Percentiles rank a stretch among this genome's conserved stretches.
Conservation (phyloP, 306 rosid genomes). For the Erythrophleum fordii region DNA sequence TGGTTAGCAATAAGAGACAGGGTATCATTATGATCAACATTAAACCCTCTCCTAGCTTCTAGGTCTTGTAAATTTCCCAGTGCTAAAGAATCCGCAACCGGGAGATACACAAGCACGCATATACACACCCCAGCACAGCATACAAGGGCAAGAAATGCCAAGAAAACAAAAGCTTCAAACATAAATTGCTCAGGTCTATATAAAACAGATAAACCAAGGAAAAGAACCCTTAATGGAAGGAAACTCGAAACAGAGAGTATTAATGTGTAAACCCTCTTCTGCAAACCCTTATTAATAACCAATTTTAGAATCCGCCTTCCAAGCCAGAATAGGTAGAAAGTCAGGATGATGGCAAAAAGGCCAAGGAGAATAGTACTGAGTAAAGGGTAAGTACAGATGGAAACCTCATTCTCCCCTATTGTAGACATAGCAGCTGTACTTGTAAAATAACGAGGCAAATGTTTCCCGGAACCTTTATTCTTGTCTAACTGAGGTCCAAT, state of each 20-base stretch:
- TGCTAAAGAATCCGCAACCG: slow-evolving; percentile 90
- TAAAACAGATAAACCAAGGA: slow-evolving; percentile 90
- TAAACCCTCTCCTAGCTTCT: slow-evolving; percentile 70
- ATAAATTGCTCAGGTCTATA: slow-evolving; percentile 68
- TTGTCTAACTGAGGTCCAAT: slow-evolving; percentile 67
- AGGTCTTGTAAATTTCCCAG: slow-evolving; percentile 81
- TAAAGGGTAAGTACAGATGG: slow-evolving; percentile 93
- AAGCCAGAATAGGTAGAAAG: slow-evolving; percentile 88
- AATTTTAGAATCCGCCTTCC: slow-evolving; percentile 91
- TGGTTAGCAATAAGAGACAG: slow-evolving; percentile 82
- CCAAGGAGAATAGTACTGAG: slow-evolving; percentile 84
- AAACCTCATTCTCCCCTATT: slow-evolving; percentile 45
- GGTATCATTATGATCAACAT: slow-evolving; percentile 67
- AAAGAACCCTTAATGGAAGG: slow-evolving; percentile 87
- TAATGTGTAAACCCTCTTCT: slow-evolving; percentile 90
- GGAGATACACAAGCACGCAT: slow-evolving; percentile 89
- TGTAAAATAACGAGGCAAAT: slow-evolving; percentile 72
- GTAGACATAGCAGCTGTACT: slow-evolving; percentile 46
- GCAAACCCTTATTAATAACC: slow-evolving; percentile 96
- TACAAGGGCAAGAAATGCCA: slow-evolving; percentile 88
- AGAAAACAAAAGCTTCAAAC: slow-evolving; percentile 84
- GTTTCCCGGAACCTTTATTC: slow-evolving; percentile 45
- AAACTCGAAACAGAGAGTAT: slow-evolving; percentile 83
- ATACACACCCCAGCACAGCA: slow-evolving; percentile 86
- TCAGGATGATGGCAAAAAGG: slow-evolving; percentile 74